Evolutionary conservation across 2,329 filamentous ascomycete genomes (phyloP).

Genomic region (Elsinoe fawcettii): DNA sequence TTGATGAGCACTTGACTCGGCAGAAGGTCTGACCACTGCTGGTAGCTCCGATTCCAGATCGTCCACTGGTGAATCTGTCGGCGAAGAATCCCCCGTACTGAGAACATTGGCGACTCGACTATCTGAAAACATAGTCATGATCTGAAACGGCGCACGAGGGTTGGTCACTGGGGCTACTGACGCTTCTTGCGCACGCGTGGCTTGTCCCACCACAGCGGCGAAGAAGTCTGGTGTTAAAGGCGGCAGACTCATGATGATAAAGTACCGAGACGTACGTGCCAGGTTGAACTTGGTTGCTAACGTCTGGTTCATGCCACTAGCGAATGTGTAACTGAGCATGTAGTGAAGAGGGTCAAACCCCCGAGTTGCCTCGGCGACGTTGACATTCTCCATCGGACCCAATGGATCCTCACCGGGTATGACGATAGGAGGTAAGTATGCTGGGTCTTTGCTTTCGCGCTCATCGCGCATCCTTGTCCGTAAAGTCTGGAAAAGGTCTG

Average conservation of each 20-base stretch:
- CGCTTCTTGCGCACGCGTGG: conserved; percentile 12
- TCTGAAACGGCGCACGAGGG: conserved; percentile 5
- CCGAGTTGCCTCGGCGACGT: conserved; percentile 38
- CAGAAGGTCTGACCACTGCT: not conserved
- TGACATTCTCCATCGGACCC: conserved; percentile 33
- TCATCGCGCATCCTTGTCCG: conserved; percentile 41
- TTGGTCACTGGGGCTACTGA: conserved; percentile 11
- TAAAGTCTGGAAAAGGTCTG: conserved; percentile 37
- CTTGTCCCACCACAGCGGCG: conserved; percentile 8
- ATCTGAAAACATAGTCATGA: conserved; percentile 14
- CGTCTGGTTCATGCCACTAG: conserved; percentile 28
- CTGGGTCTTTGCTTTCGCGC: conserved; percentile 40
- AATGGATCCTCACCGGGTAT: conserved; percentile 38
- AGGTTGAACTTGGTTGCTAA: conserved; percentile 31
- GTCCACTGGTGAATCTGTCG: not conserved
- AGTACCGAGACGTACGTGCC: conserved; percentile 40
- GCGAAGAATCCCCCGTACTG: conserved; percentile 1
- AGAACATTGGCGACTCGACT: conserved; percentile 7
- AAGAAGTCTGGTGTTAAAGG: conserved; percentile 24
- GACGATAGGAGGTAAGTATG: conserved; percentile 44
- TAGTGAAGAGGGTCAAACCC: conserved; percentile 37
- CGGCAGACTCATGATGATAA: conserved; percentile 36
- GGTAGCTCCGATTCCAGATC: not conserved
- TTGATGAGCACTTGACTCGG: not conserved
- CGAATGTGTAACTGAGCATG: conserved; percentile 34